Conservation (phyloP, 495 filamentous ascomycete genomes). For the Apodospora peruviana region DNA sequence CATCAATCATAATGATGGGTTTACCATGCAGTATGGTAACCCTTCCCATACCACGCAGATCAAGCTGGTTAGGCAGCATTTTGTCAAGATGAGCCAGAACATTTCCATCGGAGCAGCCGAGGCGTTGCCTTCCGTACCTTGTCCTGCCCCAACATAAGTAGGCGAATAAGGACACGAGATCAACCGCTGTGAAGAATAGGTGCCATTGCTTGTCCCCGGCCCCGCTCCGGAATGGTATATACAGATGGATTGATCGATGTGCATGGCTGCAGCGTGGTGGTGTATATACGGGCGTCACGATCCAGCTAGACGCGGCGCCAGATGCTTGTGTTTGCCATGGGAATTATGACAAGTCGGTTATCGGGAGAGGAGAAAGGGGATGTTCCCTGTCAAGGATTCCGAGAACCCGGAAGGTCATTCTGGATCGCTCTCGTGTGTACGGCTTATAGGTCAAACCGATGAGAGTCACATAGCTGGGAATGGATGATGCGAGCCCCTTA, state of each 20-base stretch:
- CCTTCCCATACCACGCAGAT: constrained; percentile 34
- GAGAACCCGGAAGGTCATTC: neutral
- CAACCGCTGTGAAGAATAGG: too few species aligned
- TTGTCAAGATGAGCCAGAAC: constrained; percentile 14
- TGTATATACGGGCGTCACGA: too few species aligned
- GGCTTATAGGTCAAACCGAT: neutral
- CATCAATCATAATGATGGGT: constrained; percentile 38
- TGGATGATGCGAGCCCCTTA: too few species aligned
- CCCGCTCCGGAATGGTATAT: too few species aligned
- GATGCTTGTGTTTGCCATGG: too few species aligned
- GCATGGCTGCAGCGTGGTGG: too few species aligned
- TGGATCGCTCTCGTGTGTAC: neutral
- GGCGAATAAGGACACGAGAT: neutral
- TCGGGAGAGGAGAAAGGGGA: neutral
- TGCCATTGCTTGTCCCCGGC: too few species aligned
- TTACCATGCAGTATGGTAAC: constrained; percentile 44
- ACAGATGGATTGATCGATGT: too few species aligned
- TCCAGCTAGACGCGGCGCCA: too few species aligned
- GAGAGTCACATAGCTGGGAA: neutral
- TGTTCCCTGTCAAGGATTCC: neutral
- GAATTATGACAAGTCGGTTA: too few species aligned
- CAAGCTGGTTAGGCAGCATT: constrained; percentile 26
- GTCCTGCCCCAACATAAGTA: constrained; percentile 1
- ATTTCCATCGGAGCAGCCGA: constrained; percentile 7
- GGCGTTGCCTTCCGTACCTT: constrained; percentile 12